Percentiles rank a stretch among this genome's conserved stretches.
Conservation (phyloP, 2,329 filamentous ascomycete genomes). For the Trichoderma oligosporum region DNA sequence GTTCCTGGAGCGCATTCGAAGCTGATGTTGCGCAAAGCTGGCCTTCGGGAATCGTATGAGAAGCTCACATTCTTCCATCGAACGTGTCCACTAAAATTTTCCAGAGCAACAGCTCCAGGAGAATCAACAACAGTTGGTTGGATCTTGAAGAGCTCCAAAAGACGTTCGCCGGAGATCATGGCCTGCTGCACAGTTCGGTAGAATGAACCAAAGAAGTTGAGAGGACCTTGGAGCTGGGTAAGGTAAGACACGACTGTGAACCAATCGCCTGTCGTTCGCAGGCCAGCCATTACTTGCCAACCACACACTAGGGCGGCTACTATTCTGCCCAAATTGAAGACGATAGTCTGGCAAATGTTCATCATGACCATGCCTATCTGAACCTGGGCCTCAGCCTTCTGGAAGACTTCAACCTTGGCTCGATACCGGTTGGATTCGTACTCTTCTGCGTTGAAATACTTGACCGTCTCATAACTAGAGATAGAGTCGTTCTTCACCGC, state of each 20-base stretch:
- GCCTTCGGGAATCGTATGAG: conserved; percentile 80
- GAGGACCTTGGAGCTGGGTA: conserved; percentile 71
- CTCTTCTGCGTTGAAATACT: conserved; percentile 81
- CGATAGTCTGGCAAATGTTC: conserved; percentile 75
- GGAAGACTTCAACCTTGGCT: conserved; percentile 65
- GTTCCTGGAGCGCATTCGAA: conserved; percentile 87
- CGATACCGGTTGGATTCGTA: conserved; percentile 75
- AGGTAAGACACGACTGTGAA: conserved; percentile 72
- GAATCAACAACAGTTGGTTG: conserved; percentile 84
- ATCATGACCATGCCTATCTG: conserved; percentile 73
- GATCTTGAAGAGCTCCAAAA: conserved; percentile 95
- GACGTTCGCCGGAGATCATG: conserved; percentile 94
- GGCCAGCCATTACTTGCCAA: conserved; percentile 68
- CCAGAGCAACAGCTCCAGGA: conserved; percentile 59
- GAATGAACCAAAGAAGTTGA: conserved; percentile 91
- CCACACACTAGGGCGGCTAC: conserved; percentile 69
- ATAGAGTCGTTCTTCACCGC: conserved; percentile 98
- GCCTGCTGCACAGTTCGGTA: conserved; percentile 94
- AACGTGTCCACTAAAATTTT: conserved; percentile 73
- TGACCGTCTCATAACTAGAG: conserved; percentile 95
- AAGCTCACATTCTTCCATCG: conserved; percentile 87
- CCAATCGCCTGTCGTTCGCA: conserved; percentile 66
- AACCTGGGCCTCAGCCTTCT: conserved; percentile 71
- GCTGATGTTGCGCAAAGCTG: conserved; percentile 75
- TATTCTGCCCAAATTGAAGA: conserved; percentile 74